Evolutionary conservation across 306 rosid genomes (phyloP).

Genomic region (Prunus kanzakura): DNA sequence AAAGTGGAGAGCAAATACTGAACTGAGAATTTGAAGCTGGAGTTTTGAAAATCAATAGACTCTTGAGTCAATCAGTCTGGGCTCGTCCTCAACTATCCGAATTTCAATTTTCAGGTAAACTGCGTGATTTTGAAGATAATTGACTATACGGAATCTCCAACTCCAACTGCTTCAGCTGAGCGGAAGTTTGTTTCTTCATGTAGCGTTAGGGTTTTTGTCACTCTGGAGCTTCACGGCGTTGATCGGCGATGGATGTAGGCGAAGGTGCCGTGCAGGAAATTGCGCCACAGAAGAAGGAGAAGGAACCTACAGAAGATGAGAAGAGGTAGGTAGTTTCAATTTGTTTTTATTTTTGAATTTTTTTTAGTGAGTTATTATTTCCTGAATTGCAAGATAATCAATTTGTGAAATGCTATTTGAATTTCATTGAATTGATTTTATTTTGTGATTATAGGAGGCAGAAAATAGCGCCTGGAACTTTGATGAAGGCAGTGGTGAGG

Average conservation of each 20-base stretch:
- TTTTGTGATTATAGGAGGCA: slow-evolving; percentile 49
- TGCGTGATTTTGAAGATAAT: background rate
- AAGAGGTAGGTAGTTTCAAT: slow-evolving; percentile 46
- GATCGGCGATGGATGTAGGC: slow-evolving; percentile 46
- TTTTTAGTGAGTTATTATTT: background rate
- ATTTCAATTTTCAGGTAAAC: slow-evolving; percentile 2
- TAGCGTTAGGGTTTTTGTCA: background rate
- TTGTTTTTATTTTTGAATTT: background rate
- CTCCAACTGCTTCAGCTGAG: background rate
- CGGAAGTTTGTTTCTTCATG: background rate
- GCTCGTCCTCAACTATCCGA: background rate
- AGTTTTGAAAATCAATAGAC: slow-evolving; percentile 15
- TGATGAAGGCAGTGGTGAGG: slow-evolving; percentile 90
- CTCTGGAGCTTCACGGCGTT: background rate
- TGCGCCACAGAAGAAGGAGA: slow-evolving; percentile 49
- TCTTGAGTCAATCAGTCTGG: background rate
- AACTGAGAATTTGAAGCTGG: background rate
- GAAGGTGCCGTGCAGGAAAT: slow-evolving; percentile 40
- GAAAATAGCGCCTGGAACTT: slow-evolving; percentile 77
- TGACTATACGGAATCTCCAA: background rate
- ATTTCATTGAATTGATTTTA: slow-evolving; percentile 4
- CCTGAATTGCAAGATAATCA: too few species aligned
- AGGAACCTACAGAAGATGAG: slow-evolving; percentile 74
- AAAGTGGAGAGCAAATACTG: background rate
- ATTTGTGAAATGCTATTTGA: background rate